Evolutionary conservation across 257 asterid genomes (phyloP).

Genomic region (Nyctanthes arbortristis): DNA sequence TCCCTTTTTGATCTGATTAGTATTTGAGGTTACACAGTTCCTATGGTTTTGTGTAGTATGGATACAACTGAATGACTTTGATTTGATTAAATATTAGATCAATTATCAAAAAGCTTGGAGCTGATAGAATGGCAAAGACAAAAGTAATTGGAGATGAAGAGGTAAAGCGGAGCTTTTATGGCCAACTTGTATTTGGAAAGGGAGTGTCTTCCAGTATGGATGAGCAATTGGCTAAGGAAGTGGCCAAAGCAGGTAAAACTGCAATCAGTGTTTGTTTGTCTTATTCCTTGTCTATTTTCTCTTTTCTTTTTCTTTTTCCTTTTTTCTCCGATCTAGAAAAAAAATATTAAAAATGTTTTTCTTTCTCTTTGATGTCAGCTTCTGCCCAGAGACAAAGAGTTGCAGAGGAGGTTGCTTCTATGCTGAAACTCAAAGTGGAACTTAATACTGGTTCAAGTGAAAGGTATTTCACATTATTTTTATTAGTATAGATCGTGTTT

Average conservation of each 20-base stretch:
- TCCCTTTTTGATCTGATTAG: background rate
- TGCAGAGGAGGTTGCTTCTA: constrained; percentile 91
- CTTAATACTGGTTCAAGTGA: constrained; percentile 68
- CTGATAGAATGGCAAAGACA: constrained; percentile 58
- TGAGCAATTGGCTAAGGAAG: constrained; percentile 81
- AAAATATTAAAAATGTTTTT: constrained; percentile 4
- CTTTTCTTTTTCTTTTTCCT: background rate
- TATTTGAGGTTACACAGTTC: constrained; percentile 1
- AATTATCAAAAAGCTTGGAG: constrained; percentile 75
- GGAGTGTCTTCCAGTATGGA: constrained; percentile 81
- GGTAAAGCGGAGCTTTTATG: constrained; percentile 74
- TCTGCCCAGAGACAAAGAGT: constrained; percentile 81
- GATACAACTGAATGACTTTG: background rate
- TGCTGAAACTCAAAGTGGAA: constrained; percentile 84
- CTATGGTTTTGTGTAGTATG: background rate
- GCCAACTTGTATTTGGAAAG: constrained; percentile 79
- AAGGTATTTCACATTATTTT: constrained; percentile 47
- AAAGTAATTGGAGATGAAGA: constrained; percentile 67
- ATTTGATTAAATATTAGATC: constrained; percentile 43
- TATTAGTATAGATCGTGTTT: background rate
- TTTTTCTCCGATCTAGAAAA: constrained; percentile 4
- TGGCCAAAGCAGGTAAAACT: constrained; percentile 74
- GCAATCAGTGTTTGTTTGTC: background rate
- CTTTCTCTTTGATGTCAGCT: constrained; percentile 45
- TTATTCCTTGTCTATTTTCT: background rate